These are phyloP conservation scores for Sugiyamaella grinbergsii DNA, from an alignment of 1,139 yeast genomes.

Conservation along the genomic window DNA sequence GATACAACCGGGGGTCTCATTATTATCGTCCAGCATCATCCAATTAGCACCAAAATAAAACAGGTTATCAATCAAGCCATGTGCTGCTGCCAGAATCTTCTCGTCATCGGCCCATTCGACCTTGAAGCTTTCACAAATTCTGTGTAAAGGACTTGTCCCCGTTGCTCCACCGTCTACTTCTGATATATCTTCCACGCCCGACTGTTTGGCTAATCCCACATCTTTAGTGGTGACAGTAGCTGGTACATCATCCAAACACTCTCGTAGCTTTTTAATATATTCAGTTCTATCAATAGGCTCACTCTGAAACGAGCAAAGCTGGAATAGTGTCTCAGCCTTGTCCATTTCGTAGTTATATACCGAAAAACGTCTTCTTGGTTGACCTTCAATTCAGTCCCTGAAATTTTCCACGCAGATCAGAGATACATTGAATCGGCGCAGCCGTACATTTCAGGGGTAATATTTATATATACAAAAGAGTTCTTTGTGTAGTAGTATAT, in stretches of 20 bases:
- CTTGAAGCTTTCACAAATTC: constrained; percentile 45
- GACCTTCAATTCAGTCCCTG: neutral
- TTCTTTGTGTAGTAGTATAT: too few relatives aligned
- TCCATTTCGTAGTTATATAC: constrained; percentile 15
- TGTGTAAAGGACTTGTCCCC: constrained; percentile 80
- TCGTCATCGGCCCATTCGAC: constrained; percentile 48
- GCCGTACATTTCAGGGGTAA: constrained; percentile 16
- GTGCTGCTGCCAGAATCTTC: constrained; percentile 45
- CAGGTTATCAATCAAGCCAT: constrained; percentile 60
- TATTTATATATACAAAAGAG: too few relatives aligned
- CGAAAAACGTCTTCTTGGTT: too few relatives aligned
- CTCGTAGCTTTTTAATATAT: constrained; percentile 51
- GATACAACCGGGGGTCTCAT: constrained; percentile 75
- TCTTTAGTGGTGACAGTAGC: constrained; percentile 83
- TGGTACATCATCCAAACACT: constrained; percentile 66
- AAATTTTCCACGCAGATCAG: constrained; percentile 12
- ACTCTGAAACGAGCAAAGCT: constrained; percentile 56
- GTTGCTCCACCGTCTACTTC: constrained; percentile 42
- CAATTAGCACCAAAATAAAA: constrained; percentile 92
- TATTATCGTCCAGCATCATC: constrained; percentile 62
- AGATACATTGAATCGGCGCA: too few relatives aligned
- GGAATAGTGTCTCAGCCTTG: constrained; percentile 50
- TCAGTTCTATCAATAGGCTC: constrained; percentile 56
- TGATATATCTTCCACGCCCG: constrained; percentile 28
- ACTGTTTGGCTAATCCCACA: constrained; percentile 40